Evolutionary conservation across 768 basidiomycete species (phyloP), one percentile per base, ranked within the genome.

Genomic region (Pleurotus giganteus): DNA sequence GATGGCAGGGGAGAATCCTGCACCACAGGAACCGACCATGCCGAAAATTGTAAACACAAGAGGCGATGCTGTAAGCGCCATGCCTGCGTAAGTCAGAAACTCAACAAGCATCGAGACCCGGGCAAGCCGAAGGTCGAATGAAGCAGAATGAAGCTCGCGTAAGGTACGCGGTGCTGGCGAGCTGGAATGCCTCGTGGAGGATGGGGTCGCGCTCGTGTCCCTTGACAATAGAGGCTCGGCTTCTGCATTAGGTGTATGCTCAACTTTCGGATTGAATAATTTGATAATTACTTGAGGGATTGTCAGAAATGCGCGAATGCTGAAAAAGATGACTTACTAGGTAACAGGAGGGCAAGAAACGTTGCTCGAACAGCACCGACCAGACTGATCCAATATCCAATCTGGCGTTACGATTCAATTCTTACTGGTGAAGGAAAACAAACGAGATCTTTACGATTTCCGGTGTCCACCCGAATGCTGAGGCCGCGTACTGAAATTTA

Each of bases 311-410:
- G 43, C 19, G 32, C 32, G 23, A 21, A 13, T 9, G 34, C 11
- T 15, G 9, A 29, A 24, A n/a, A 26, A 15, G 17, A 52, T 45
- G 27, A 64, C 80, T 57, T 66, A 90, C 89, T 13, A 8, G 90
- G 90, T 4, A 91, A 67, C 29, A 88, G 62, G 13, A 80, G 42
- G 1, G 81, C 70, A 57, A 91, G 68, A 61, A 79, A 78, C 2
- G 80, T 3, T 0, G 87, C 86, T 3, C 87, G 78, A 0, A 73
- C 64, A 28, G 70, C 70, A 5, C 84, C 83, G 8, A 83, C 63
- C 9, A 79, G 60, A 54, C 82, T 86, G 9, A 89, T 61, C 72
- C 78, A 90, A 62, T 90, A 90, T n/a, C 88, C 88, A n/a, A 85
- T 65, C 89, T 90, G 53, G 11, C n/a, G 7, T 11, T 11, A 15